Evolutionary conservation across 345 rosid genomes (phyloP).

Genomic region (Camelina laxa): DNA sequence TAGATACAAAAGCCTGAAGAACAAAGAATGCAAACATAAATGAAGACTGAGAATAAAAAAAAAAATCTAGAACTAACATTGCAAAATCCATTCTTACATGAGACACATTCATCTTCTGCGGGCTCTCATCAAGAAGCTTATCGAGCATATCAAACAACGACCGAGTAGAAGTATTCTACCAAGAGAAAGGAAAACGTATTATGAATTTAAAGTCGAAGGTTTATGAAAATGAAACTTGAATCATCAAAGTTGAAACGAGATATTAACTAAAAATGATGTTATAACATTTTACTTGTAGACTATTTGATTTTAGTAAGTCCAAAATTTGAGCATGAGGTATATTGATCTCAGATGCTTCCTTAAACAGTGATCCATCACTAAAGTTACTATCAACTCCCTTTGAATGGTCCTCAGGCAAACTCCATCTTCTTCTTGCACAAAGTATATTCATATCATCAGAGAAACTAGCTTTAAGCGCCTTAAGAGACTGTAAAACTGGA

Average conservation of each 20-base stretch:
- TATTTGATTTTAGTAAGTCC: slow-evolving; percentile 63
- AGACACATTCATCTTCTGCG: slow-evolving; percentile 59
- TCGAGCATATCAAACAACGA: slow-evolving; percentile 61
- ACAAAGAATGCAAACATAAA: slow-evolving; percentile 9
- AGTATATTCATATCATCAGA: slow-evolving; percentile 39
- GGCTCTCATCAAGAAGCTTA: slow-evolving; percentile 63
- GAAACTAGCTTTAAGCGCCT: slow-evolving; percentile 57
- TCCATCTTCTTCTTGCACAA: slow-evolving; percentile 57
- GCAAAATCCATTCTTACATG: slow-evolving; percentile 56
- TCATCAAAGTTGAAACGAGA: slow-evolving; percentile 1
- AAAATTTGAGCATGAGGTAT: slow-evolving; percentile 53
- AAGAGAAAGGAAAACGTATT: slow-evolving; percentile 28
- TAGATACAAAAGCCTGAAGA: slow-evolving; percentile 51
- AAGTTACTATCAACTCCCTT: slow-evolving; percentile 31
- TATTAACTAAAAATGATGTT: background rate
- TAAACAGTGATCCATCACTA: slow-evolving; percentile 46
- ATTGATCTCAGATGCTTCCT: slow-evolving; percentile 53
- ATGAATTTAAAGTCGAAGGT: slow-evolving; percentile 10
- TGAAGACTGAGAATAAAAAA: background rate
- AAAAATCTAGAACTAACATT: background rate
- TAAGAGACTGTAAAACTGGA: slow-evolving; percentile 71
- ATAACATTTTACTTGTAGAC: slow-evolving; percentile 31
- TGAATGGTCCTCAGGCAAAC: slow-evolving; percentile 41
- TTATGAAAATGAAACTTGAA: slow-evolving; percentile 10
- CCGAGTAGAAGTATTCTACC: slow-evolving; percentile 72